phyloP scores from a whole-genome alignment of 2,329 filamentous ascomycete genomes.

The Xylariaceae sp. region DNA sequence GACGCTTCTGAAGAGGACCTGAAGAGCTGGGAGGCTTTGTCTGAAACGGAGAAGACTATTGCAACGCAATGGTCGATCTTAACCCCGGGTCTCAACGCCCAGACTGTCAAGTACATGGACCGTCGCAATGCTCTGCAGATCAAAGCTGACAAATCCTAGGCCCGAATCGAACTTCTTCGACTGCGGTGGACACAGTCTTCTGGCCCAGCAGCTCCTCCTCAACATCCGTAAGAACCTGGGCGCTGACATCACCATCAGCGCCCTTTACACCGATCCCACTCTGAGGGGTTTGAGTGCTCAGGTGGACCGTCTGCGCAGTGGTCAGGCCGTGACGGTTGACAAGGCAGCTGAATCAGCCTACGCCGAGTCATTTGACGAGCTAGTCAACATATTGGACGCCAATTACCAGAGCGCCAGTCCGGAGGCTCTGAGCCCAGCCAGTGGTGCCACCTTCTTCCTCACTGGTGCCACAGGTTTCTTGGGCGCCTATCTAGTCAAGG shows the following conservation, averaged over 20 bases:
- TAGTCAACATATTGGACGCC: constrained; percentile 37
- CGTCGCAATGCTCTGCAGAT: neutral
- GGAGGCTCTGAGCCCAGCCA: constrained; percentile 13
- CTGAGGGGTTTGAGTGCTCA: constrained; percentile 44
- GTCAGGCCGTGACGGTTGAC: constrained; percentile 20
- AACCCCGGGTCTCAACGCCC: constrained; percentile 59
- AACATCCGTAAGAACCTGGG: constrained; percentile 45
- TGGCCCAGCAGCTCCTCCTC: constrained; percentile 76
- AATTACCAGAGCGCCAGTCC: constrained; percentile 33
- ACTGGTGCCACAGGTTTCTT: constrained; percentile 90
- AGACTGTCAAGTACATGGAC: constrained; percentile 45
- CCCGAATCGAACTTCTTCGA: constrained; percentile 66
- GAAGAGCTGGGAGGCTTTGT: constrained; percentile 38
- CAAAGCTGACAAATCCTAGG: neutral
- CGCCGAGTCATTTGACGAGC: constrained; percentile 44
- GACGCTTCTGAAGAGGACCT: constrained; percentile 40
- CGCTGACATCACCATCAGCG: constrained; percentile 59
- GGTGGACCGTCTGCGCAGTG: constrained; percentile 39
- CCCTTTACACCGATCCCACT: constrained; percentile 61
- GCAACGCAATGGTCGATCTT: constrained; percentile 70
- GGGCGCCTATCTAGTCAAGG: constrained; percentile 71
- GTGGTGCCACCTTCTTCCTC: constrained; percentile 60
- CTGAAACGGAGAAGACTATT: constrained; percentile 58
- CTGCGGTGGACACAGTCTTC: constrained; percentile 71
- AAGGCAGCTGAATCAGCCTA: constrained; percentile 39